Base-by-base conservation (phyloP, 2,329 filamentous ascomycete genomes). In the Xylaria sp. region DNA sequence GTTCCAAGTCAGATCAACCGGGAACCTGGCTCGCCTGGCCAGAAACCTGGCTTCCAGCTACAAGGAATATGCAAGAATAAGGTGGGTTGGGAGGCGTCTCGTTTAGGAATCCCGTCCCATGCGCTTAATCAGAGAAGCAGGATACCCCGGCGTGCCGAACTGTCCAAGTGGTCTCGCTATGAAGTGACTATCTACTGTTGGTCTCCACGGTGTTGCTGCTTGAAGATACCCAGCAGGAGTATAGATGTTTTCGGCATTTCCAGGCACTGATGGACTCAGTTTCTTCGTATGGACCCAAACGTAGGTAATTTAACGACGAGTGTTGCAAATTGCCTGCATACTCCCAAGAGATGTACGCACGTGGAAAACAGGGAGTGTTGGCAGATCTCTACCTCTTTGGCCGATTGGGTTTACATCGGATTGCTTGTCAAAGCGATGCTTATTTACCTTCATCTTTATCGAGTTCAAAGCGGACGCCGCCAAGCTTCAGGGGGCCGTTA, bases 11-110 rank as follows among this genome's bases (percentile, higher is more conserved):
- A 59, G 20, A 28, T 57, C 45, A 60, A 58, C 61, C 41, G 41
- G 60, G 53, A 53, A 52, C 48, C 39, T 30, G 36, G 48, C 41
- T 25, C n/a, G n/a, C n/a, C n/a, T n/a, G n/a, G n/a, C 61, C 41
- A 34, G 60, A 46, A 53, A 52, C 48, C 39, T 30, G 36, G 48
- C 41, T 25, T 39, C 30, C 55, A 58, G 13, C 41, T 43, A 50
- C 66, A 65, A 28, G 61, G 45, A 46, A 46, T 28, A 39, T 10
- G 50, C 50, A 15, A 8, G 9, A 18, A 28, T 13, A 28, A 9
- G 52, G n/a, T 23, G 6, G 12, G n/a, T 39, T 23, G 6, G 12
- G n/a, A 36, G 20, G 39, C 23, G 23, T 30, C 32, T n/a, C 36
- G 28, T 55, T 45, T 36, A 10, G 32, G 50, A 23, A 36, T 36